phyloP scores from a whole-genome alignment of 2,329 filamentous ascomycete species.

The Lecanoromycetidae sp. region DNA sequence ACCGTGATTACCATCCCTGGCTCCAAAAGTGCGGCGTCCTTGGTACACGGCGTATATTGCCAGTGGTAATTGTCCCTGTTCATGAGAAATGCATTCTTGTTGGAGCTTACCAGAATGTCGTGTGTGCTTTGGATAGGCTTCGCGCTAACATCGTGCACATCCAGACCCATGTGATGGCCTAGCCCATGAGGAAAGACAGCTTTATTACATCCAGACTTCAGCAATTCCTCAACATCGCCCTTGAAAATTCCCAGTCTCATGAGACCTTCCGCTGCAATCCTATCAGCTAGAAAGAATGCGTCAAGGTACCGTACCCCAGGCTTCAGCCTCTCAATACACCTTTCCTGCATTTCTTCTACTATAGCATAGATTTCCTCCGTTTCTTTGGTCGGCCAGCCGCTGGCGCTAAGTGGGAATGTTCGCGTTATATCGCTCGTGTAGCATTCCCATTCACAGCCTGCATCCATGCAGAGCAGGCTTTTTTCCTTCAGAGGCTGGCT shows the following conservation, averaged over 20 bases:
- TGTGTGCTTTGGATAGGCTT: constrained; percentile 55
- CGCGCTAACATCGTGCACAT: constrained; percentile 77
- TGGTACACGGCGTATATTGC: constrained; percentile 17
- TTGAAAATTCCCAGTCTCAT: constrained; percentile 59
- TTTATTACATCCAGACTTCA: constrained; percentile 62
- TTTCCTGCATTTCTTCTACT: constrained; percentile 68
- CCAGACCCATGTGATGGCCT: constrained; percentile 83
- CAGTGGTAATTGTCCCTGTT: not conserved
- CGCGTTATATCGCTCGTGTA: constrained; percentile 87
- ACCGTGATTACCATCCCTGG: constrained; percentile 78
- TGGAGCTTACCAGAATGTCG: too few relatives aligned
- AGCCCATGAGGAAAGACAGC: constrained; percentile 88
- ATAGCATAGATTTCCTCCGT: constrained; percentile 62
- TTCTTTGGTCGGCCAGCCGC: constrained; percentile 52
- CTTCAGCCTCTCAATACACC: constrained; percentile 55
- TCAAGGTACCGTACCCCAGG: constrained; percentile 60
- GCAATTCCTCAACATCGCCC: constrained; percentile 54
- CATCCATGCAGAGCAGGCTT: constrained; percentile 71
- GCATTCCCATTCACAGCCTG: constrained; percentile 69
- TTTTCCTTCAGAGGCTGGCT: constrained; percentile 58
- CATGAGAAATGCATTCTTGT: too few relatives aligned
- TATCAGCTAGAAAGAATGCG: constrained; percentile 60
- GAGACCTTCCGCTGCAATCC: constrained; percentile 59
- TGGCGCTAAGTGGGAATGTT: constrained; percentile 58
- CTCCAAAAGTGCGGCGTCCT: constrained; percentile 30